Evolutionary conservation across 495 filamentous ascomycete species (phyloP).

Genomic region (Clavariopsis aquatica): DNA sequence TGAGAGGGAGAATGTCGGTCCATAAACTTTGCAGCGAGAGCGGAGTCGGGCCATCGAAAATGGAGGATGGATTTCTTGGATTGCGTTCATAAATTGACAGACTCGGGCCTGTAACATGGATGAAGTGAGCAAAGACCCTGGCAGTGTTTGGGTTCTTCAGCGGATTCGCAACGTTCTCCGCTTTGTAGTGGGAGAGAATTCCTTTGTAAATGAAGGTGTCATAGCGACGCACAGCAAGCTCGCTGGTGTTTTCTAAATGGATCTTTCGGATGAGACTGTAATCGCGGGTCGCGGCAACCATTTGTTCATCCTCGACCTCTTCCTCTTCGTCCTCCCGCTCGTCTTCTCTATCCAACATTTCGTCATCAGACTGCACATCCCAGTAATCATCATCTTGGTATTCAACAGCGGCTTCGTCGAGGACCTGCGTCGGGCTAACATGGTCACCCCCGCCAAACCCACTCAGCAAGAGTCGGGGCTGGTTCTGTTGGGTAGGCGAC

Average conservation of each 20-base stretch:
- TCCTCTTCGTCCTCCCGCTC: conserved; percentile 51
- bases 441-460: conserved; percentile 33
- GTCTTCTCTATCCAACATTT: conserved; percentile 50
- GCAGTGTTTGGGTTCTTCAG: conserved; percentile 81
- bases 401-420: conserved; percentile 49
- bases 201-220: conserved; percentile 68
- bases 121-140: conserved; percentile 88
- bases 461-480: conserved; percentile 14
- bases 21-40: conserved; percentile 75
- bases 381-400: conserved; percentile 60
- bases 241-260: conserved; percentile 53
- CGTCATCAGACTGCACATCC: conserved; percentile 70
- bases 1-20: conserved; percentile 84
- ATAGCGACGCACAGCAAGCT: conserved; percentile 59
- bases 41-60: conserved; percentile 67
- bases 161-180: conserved; percentile 73
- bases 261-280: conserved; percentile 50
- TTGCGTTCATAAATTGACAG: conserved; percentile 87
- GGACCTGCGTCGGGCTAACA: conserved; percentile 42
- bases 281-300: conserved; percentile 38
- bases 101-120: conserved; percentile 82
- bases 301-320: no score
- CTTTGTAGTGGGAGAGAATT: conserved; percentile 75
- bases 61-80: conserved; percentile 71
- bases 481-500: conserved; percentile 9